Evolutionary conservation across 2,329 filamentous ascomycete species (phyloP), one percentile per base, ranked within the genome.

Genomic region (Diaporthe citrichinensis): DNA sequence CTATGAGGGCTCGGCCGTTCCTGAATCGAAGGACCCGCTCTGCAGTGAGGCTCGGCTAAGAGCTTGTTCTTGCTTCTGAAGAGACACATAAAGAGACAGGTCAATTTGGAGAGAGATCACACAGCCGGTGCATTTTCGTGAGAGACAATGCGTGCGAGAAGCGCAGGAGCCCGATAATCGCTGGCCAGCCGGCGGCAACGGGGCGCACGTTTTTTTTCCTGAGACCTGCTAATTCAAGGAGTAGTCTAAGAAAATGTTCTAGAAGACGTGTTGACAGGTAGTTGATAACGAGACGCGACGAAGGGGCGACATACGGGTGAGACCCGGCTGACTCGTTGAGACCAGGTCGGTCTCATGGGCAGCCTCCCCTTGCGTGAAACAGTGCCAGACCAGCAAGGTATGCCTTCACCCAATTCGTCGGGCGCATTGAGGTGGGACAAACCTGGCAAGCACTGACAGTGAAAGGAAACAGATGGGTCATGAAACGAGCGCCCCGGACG

Each of bases 401-500:
- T 36, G 36, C 46, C 44, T 49, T 75, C 74, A 68, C 72, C 61
- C 69, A 55, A 75, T 67, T 51, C 59, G 51, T 39, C 49, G 28
- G 39, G 25, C 53, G 36, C 39, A 55, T 46, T 44, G 53, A 31
- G 46, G 58, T 53, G 55, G 74, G 74, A 65, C 61, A 36, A 49
- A 28, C 73, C 46, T 46, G 55, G 69, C 31, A 44, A 65, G 53
- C 57, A 71, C 71, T 68, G 59, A 67, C 34, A 59, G 41, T 59
- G 57, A 58, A 39, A 51, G 44, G 74, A 51, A 59, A 58, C 71
- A 73, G 69, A 69, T 72, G 53, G 41, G 74, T 55, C 61, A 36
- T 75, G 61, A 75, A 75, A 75, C 74, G 58, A 69, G 53, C 51
- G 53, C 61, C 65, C 65, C 65, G 65, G 65, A 55, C 49, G 49